These are phyloP conservation scores for Cyberlindnera xylosilytica DNA, from an alignment of 805 yeast genomes.

Conservation along the genomic window DNA sequence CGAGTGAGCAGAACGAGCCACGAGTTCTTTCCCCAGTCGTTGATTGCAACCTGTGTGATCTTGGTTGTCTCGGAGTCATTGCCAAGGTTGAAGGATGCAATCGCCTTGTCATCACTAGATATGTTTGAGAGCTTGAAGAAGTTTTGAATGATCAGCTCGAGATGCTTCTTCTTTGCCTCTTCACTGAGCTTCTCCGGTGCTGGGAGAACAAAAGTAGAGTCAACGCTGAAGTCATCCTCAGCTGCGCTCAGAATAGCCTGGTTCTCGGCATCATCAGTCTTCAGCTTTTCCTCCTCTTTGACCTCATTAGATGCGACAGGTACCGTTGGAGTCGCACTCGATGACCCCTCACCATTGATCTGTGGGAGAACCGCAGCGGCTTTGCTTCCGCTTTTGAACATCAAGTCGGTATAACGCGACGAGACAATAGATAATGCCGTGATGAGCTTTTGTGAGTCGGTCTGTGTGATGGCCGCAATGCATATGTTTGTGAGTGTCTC, in stretches of 20 bases:
- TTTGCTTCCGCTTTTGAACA: conserved; percentile 25
- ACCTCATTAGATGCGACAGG: conserved; percentile 28
- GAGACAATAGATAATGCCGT: conserved; percentile 69
- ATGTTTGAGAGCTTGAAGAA: conserved; percentile 48
- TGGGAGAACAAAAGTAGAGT: conserved; percentile 50
- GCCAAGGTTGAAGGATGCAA: conserved; percentile 18
- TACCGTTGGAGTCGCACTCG: conserved; percentile 3
- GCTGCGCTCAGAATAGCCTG: conserved; percentile 13
- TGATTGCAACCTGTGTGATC: conserved; percentile 32
- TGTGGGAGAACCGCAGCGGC: too few relatives aligned
- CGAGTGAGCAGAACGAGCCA: conserved; percentile 78
- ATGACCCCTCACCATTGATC: too few relatives aligned
- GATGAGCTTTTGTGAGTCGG: conserved; percentile 49
- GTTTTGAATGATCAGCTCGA: conserved; percentile 55
- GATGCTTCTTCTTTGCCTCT: conserved; percentile 54
- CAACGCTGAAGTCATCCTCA: conserved; percentile 37
- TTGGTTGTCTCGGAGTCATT: conserved; percentile 22
- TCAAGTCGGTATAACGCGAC: conserved; percentile 54
- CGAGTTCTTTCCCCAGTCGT: conserved; percentile 61
- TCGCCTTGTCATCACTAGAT: conserved; percentile 19
- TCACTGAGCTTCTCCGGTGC: conserved; percentile 51
- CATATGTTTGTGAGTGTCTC: conserved; percentile 64
- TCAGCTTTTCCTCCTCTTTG: conserved; percentile 24
- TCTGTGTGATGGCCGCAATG: conserved; percentile 57
- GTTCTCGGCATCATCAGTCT: conserved; percentile 27